Base-by-base conservation (phyloP, 1,139 yeast species). In the Yamadazyma friedrichii region DNA sequence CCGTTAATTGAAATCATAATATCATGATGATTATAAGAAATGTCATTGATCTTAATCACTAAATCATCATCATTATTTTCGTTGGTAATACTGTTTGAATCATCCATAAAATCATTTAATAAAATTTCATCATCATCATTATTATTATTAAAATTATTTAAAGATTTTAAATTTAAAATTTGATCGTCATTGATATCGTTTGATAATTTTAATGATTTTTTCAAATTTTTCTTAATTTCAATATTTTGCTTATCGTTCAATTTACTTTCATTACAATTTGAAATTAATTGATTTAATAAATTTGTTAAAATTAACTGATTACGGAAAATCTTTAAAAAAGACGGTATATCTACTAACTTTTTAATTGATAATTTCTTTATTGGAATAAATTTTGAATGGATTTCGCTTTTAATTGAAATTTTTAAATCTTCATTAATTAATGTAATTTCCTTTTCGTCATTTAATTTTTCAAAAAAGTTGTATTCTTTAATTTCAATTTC, bases 181-280 rank as follows among this genome's bases (percentile, higher is more conserved):
- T 70, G 74, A 44, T 68, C 74, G 42, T 70, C 73, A 0, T 71
- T 62, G 6, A 65, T 67, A 42, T 67, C 69, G 31, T 59, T 56
- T 1, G 72, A 55, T 17, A 71, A 51, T 42, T 65, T 66, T 28
- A 71, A 56, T 1, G 74, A 58, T 32, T 67, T 66, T 33, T 64
- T 65, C 27, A 71, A 54, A 43, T 59, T 67, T 34, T 56, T 54
- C 40, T 58, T 64, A 5, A 53, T 51, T 20, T 37, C 34, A 12
- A 15, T 27, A 5, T 12, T 10, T 36, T 64, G 65, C 16, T 47
- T 54, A 3, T 51, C 47, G 29, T 52, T 40, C 24, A 49, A 57
- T n/a, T 39, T 30, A 26, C 35, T 31, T n/a, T 38, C 39, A 17
- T 35, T 20, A 37, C 47, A 38, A 6, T 36, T 24, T 8, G 15